phyloP scores from a whole-genome alignment of 2,329 filamentous ascomycete species.

The Exophiala xenobiotica region DNA sequence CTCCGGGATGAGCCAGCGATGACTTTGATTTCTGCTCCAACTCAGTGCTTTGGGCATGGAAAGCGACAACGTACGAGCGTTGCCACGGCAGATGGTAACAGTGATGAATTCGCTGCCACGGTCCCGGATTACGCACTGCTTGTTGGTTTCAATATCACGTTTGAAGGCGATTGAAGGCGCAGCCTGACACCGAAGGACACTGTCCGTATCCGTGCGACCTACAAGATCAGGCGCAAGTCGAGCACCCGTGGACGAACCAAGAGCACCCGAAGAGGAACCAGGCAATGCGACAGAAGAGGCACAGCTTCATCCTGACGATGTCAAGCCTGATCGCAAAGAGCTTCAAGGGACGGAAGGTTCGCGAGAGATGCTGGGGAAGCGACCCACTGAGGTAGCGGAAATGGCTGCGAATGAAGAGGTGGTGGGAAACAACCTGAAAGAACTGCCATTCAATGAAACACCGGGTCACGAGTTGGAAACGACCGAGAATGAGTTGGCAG shows the following conservation, averaged over 20 bases:
- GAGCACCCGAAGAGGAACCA: not conserved
- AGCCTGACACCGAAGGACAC: not conserved
- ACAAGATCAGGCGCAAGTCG: not conserved
- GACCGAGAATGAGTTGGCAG: slow-evolving; percentile 4
- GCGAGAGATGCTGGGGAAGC: not conserved
- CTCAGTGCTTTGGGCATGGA: not conserved
- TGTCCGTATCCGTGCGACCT: not conserved
- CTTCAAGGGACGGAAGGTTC: not conserved
- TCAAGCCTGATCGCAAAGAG: not conserved
- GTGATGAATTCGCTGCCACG: not conserved
- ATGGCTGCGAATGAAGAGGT: not conserved
- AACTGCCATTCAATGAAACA: slow-evolving; percentile 3
- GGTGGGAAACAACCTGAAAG: not conserved
- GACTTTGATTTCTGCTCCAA: not conserved
- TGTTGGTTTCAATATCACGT: not conserved
- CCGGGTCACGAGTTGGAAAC: slow-evolving; percentile 4
- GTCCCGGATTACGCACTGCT: not conserved
- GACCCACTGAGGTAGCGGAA: not conserved
- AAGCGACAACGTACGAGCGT: not conserved
- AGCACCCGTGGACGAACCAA: not conserved
- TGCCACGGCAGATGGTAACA: not conserved
- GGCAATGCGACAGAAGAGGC: not conserved
- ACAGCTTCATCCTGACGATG: not conserved
- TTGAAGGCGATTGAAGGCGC: not conserved
- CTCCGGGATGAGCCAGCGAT: slow-evolving; percentile 30